Base-by-base conservation (phyloP, 2,329 filamentous ascomycete species). In the Septoria petroselini region DNA sequence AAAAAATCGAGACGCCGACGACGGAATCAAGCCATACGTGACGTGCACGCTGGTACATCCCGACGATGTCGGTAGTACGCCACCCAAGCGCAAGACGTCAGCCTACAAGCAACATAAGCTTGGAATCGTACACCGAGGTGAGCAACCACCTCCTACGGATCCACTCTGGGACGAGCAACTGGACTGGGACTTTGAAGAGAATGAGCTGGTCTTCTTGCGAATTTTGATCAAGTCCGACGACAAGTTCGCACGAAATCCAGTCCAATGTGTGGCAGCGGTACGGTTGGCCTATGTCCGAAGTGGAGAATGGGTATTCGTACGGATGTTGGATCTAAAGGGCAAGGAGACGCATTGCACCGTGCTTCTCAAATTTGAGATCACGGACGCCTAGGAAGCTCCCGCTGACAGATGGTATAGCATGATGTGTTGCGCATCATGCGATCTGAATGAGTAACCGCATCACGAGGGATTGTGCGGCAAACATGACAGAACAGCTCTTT, bases 131-230 rank as follows among this genome's bases (percentile, higher is more conserved):
- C 80, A 83, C 63, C 70, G 70, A 23, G 78, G 75, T 14, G 78
- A 81, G n/a, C 83, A 81, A 53, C 78, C 82, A 2, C 75, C 76
- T 0, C 64, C 74, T 0, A 83, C 74, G 0, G 81, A 85, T 53
- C 83, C 83, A 0, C 42, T 86, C 6, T 86, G 82, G 82, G 76
- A 85, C 56, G 81, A 86, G 65, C 71, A 70, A 11, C 69, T 86
- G 7, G 81, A 84, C 60, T 86, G 83, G 83, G 79, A 83, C 53
- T 86, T 79, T 58, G 79, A 83, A 4, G 82, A 85, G 48, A 84
- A 81, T 57, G 83, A 85, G 63, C 62, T 86, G 40, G 76, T 77
- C 0, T 86, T 86, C 58, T 56, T 86, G 57, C 73, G 83, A 0
- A 73, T 86, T 51, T 69, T 85, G 34, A 74, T 86, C 68, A 86